Percentiles rank a stretch among this genome's conserved stretches.
Evolutionary conservation across 768 basidiomycete genomes (phyloP).

Genomic region (Termitomyces sp.): DNA sequence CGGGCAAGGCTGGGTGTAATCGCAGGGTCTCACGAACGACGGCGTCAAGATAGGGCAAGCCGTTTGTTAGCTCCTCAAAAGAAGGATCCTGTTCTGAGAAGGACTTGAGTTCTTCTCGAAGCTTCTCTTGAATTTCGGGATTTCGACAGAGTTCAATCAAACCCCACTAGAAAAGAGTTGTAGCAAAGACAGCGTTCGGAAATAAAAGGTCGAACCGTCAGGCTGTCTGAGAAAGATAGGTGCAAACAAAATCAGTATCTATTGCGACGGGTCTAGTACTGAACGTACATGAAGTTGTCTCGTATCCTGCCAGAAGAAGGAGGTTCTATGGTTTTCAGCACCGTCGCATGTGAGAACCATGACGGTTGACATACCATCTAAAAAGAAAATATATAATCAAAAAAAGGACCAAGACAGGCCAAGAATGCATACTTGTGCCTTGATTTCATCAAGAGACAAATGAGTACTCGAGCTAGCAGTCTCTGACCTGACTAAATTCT

Average conservation of each 20-base stretch:
- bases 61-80: constrained; percentile 11
- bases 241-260: neutral
- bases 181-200: neutral
- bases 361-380: constrained; percentile 20
- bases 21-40: constrained; percentile 42
- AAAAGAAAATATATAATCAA: neutral
- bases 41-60: constrained; percentile 20
- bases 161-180: constrained; percentile 27
- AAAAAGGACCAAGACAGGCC: neutral
- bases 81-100: constrained; percentile 8
- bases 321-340: constrained; percentile 13
- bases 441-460: constrained; percentile 41
- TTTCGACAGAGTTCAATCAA: constrained; percentile 34
- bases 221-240: neutral
- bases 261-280: neutral
- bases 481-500: constrained; percentile 34
- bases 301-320: constrained; percentile 22
- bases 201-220: neutral
- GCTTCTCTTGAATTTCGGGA: constrained; percentile 28
- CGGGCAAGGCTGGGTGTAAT: constrained; percentile 35
- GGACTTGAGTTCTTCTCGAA: constrained; percentile 30
- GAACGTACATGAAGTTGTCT: constrained; percentile 21
- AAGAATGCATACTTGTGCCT: constrained; percentile 30
- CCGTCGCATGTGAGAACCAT: neutral
- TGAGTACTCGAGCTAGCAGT: constrained; percentile 20